A percentile compares a stretch with the other conserved stretches of the same genome.
phyloP scores from a whole-genome alignment of 768 basidiomycete genomes.

The Cystofilobasidium ferigula region DNA sequence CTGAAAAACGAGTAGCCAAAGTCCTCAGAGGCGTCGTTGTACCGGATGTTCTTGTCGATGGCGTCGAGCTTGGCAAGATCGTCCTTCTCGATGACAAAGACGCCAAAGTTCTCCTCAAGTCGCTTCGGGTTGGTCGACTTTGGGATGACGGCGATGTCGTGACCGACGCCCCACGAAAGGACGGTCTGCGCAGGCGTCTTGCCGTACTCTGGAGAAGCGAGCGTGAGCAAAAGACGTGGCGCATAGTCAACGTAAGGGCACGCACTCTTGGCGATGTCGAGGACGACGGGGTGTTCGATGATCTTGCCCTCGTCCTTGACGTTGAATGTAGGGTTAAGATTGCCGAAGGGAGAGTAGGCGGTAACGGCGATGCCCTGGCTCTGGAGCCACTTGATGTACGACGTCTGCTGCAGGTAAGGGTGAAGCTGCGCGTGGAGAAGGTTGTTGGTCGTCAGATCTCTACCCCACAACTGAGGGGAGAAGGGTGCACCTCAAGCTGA shows the following conservation, averaged over 20 bases:
- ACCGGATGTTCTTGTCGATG: conserved; percentile 6
- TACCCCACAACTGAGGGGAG: conserved; percentile 2
- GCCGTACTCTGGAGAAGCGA: conserved; percentile 1
- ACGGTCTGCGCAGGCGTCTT: conserved; percentile 11
- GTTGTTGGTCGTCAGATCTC: no score
- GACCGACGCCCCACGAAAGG: conserved; percentile 16
- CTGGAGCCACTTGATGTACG: conserved; percentile 22
- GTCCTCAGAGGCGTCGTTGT: conserved; percentile 15
- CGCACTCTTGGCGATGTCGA: conserved; percentile 11
- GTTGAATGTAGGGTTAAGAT: conserved; percentile 15
- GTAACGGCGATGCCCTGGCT: conserved; percentile 17
- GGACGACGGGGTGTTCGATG: conserved; percentile 20
- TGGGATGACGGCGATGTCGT: conserved; percentile 18
- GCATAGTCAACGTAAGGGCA: background rate
- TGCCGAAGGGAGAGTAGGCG: conserved; percentile 22
- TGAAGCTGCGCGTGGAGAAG: background rate
- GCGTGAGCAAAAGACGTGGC: background rate
- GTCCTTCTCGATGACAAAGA: conserved; percentile 10
- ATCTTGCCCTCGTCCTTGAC: conserved; percentile 17
- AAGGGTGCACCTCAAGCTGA: conserved; percentile 15
- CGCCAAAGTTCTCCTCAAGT: conserved; percentile 17
- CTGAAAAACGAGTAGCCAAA: conserved; percentile 13
- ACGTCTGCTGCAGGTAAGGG: conserved; percentile 18
- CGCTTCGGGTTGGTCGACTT: conserved; percentile 15
- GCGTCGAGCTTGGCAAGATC: conserved; percentile 17